Evolutionary conservation across 2,329 filamentous ascomycete species (phyloP), one percentile per base, ranked within the genome.

Genomic region (Didymella segeticola): DNA sequence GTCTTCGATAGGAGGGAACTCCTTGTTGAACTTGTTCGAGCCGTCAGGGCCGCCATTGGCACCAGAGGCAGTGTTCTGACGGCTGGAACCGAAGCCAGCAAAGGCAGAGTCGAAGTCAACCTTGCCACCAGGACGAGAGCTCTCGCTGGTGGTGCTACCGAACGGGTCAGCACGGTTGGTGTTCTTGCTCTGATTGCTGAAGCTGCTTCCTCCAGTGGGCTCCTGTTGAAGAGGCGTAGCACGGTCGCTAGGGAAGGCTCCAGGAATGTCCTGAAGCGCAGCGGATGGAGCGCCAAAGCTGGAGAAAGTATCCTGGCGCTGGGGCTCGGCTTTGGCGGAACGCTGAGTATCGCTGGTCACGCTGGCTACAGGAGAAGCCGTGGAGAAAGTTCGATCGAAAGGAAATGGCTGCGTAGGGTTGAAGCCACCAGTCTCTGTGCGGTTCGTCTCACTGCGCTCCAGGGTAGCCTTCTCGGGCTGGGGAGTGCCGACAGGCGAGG

Each of bases 1-100:
- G 71, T 93, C 91, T n/a, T 89, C 87, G 56, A 98, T 96, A 0
- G 93, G 95, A 26, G 95, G 95, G 70, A 98, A 98, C 71, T 98
- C 95, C 19, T 86, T 82, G 68, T 87, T 83, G 65, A 90, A 89
- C 34, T 73, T 77, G 48, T 76, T 79, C 2, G 82, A 68, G 55
- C 63, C 64, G 26, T 72, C 62, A 26, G 58, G 42, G 29, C 68
- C 57, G 6, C 71, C 68, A 59, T 70, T 71, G 5, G 64, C 51
- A 23, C 61, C 68, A 29, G 71, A 68, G 31, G 78, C 78, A 56
- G 79, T 80, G 43, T 71, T 75, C 65, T 83, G 84, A 56, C 81
- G 82, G 41, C 80, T 77, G 41, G 74, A 61, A 33, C 80, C 80
- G 65, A 95, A 93, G 51, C 87, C 88, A 36, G 89, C 89, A 78